Evolutionary conservation across 2,329 filamentous ascomycete species (phyloP), one percentile per base, ranked within the genome.

Genomic region (Purpureocillium lavendulum): DNA sequence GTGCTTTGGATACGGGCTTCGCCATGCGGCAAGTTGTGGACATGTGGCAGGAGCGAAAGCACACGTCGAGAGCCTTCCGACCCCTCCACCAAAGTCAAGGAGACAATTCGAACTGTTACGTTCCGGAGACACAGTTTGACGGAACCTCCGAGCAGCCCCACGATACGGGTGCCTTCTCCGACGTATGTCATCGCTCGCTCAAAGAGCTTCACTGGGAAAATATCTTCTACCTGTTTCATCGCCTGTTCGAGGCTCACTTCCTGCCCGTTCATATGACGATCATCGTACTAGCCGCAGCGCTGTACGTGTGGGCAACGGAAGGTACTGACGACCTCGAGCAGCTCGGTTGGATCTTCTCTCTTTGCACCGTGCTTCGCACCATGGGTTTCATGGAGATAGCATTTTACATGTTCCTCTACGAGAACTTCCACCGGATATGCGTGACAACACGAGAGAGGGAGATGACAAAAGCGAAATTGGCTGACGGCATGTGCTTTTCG

Each of bases 191-290:
- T 42, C 70, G 71, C 40, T 71, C 62, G 1, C 56, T 77, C 10
- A 61, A 68, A 41, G 64, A 62, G 30, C 72, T 71, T 15, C 61
- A 77, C 53, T 80, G 68, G 66, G 65, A 65, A 52, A 75, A 70
- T 46, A 66, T 79, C 34, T 57, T 77, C 46, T 70, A 74, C 39
- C 67, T 85, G 26, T 70, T 72, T 53, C 78, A 82, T 53, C 75
- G 82, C 14, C 63, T 86, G n/a, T 86, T 82, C 50, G 82, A 86
- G 56, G 82, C 82, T 0, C 82, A 86, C 56, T 85, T 85, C 55
- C 63, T 86, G 17, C 80, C 82, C 0, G 70, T 79, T 13, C 82
- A 86, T 50, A 77, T 78, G 62, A 75, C 73, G 7, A 74, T 84
- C 34, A 65, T 84, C 21, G 67, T 85, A 18, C 50, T 84, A 33